phyloP scores from a whole-genome alignment of 208 protist species.

The Pavlovales sp. region DNA sequence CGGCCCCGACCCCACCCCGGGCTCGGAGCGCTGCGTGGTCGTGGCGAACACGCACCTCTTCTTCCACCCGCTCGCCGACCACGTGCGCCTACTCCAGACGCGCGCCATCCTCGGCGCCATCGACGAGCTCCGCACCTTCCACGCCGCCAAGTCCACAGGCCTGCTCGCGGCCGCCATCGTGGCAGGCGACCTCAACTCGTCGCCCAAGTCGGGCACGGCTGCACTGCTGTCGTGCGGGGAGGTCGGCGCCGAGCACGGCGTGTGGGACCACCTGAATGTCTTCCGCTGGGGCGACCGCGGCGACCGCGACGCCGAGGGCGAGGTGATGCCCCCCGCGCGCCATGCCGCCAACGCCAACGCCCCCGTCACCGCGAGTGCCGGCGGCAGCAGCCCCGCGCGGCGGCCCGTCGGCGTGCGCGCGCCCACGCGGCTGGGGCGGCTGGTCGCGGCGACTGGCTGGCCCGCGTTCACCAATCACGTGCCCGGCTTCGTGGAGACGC shows the following conservation, averaged over 20 bases:
- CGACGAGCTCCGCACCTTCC: conserved; percentile 10
- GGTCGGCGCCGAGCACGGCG: conserved; percentile 67
- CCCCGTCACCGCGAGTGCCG: conserved; percentile 63
- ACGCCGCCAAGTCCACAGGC: not conserved
- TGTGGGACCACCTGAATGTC: conserved; percentile 75
- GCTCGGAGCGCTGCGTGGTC: conserved; percentile 52
- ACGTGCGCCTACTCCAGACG: conserved; percentile 78
- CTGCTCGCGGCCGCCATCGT: conserved; percentile 62
- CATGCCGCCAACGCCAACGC: no score
- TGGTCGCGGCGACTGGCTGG: conserved; percentile 59
- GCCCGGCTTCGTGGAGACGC: conserved; percentile 75
- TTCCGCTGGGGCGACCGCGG: conserved; percentile 52
- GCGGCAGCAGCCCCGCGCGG: no score
- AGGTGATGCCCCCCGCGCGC: conserved; percentile 62
- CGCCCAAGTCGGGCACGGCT: conserved; percentile 72
- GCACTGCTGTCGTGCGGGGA: conserved; percentile 71
- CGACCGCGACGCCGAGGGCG: conserved; percentile 18
- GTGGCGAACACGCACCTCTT: conserved; percentile 82
- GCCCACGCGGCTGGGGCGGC: conserved; percentile 45
- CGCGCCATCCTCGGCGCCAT: conserved; percentile 69
- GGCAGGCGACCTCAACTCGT: conserved; percentile 80
- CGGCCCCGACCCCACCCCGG: conserved; percentile 60
- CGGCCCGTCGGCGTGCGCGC: not conserved
- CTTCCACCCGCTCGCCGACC: conserved; percentile 78
- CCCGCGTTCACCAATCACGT: conserved; percentile 80